Conservation (phyloP, 495 filamentous ascomycete species). For the Xylaria sp. region DNA sequence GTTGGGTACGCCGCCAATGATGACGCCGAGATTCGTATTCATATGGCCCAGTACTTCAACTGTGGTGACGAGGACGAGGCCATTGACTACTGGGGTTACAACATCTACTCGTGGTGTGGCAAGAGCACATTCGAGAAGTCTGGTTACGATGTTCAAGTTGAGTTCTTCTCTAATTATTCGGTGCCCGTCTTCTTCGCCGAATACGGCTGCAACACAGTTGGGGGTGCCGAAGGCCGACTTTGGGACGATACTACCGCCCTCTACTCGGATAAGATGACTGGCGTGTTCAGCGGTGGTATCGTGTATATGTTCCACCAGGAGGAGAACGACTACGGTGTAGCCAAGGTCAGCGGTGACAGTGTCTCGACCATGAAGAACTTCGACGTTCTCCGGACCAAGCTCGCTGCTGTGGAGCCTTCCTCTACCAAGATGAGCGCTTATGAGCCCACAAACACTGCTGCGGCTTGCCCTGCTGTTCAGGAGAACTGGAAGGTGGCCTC, state of each 20-base stretch:
- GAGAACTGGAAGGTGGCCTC: constrained; percentile 71
- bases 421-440: constrained; percentile 71
- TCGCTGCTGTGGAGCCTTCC: constrained; percentile 72
- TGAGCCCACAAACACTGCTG: constrained; percentile 77
- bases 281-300: constrained; percentile 90
- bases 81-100: constrained; percentile 98
- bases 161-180: constrained; percentile 85
- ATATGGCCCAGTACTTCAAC: constrained; percentile 91
- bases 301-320: constrained; percentile 98
- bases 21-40: constrained; percentile 74
- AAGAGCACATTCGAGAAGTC: constrained; percentile 73
- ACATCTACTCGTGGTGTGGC: constrained; percentile 99
- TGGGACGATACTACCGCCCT: constrained; percentile 89
- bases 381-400: constrained; percentile 71
- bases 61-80: constrained; percentile 69
- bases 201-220: constrained; percentile 84
- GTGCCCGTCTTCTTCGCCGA: constrained; percentile 97
- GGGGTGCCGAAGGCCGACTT: constrained; percentile 67
- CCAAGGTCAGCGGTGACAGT: constrained; percentile 62
- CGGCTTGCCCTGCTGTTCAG: constrained; percentile 72
- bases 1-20: constrained; percentile 97
- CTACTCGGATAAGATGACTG: constrained; percentile 80
- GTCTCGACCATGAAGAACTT: constrained; percentile 76
- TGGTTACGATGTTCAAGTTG: constrained; percentile 77
- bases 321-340: constrained; percentile 87